Base-by-base conservation (phyloP, 352 stramenopile genomes). In the Globisporangium iwayamae region DNA sequence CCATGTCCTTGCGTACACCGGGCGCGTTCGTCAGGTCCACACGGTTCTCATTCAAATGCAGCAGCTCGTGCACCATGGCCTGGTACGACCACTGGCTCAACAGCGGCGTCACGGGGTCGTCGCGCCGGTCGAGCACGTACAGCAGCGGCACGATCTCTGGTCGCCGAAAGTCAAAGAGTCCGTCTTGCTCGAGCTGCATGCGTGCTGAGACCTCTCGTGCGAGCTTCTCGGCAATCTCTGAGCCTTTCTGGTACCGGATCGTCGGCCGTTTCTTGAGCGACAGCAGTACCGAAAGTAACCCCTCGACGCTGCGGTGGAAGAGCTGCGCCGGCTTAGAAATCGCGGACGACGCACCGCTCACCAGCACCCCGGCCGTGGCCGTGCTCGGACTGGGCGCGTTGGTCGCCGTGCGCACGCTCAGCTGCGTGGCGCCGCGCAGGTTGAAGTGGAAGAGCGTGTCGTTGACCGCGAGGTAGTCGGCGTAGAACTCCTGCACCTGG, bases 1-100 rank as follows among this genome's bases (percentile, higher is more conserved):
- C 96, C 78, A 99, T 96, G 73, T 99, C 96, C 65, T 98, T 98
- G 34, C 90, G 79, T 28, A 98, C 87, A 59, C 96, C 96, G 0
- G 96, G 96, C 36, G 92, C 96, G 60, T 97, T 94, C 34, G 86
- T 83, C 51, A 99, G 82, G 66, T 98, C 87, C 56, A 99, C 97
- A 30, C 97, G 89, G 79, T 99, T 99, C 79, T 99, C 98, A 58
- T 98, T 95, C 46, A 99, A 81, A 11, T 95, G 94, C 41, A 99
- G 74, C 45, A 99, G 78, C 82, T 99, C 98, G 72, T 99, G 98
- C 6, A 99, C 96, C 98, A 99, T 99, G 25, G 97, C 97, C 75
- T 98, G 95, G 71, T 98, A 98, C 25, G 91, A 98, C 96, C 96
- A 99, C 75, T 99, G 97, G 51, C 83, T 96, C 56, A 99, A 80